These are phyloP conservation scores for Akebia trifoliata DNA, from an alignment of 164 flowering plant species.

Conservation along the genomic window DNA sequence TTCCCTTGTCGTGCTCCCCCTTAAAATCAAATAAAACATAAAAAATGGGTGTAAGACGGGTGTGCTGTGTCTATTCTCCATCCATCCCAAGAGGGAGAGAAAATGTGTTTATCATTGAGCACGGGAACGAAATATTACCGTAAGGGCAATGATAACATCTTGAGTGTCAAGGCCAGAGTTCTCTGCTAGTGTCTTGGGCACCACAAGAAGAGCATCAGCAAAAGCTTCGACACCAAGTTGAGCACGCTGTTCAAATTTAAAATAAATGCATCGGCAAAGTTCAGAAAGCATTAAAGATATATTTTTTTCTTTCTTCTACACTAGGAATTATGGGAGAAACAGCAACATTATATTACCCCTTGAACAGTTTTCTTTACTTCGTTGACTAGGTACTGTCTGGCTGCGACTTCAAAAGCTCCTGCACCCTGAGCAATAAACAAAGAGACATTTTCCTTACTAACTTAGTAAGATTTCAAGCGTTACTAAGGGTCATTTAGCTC, in stretches of 20 bases:
- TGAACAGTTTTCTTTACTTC: conserved; percentile 92
- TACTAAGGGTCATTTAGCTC: too few species aligned
- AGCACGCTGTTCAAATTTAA: conserved; percentile 64
- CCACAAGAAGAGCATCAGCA: conserved; percentile 95
- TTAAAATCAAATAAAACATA: conserved; percentile 14
- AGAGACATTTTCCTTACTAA: background rate
- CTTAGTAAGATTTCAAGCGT: too few species aligned
- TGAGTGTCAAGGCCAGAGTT: conserved; percentile 98
- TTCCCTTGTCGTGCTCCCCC: conserved; percentile 96
- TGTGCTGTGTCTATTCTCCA: too few species aligned
- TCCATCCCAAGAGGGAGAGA: too few species aligned
- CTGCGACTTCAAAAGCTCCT: conserved; percentile 98
- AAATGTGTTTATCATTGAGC: too few species aligned
- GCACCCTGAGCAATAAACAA: conserved; percentile 61
- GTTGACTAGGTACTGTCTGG: conserved; percentile 77
- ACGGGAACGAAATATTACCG: too few species aligned
- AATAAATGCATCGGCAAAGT: background rate
- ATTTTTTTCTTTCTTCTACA: background rate
- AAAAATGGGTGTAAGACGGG: background rate
- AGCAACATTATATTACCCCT: conserved; percentile 72
- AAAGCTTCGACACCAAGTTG: conserved; percentile 98
- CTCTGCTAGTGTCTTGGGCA: conserved; percentile 96
- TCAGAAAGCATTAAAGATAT: background rate
- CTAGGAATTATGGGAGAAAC: background rate
- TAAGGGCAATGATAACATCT: conserved; percentile 82